Base-by-base conservation (phyloP, 2,329 filamentous ascomycete genomes). In the Fusarium sp. region DNA sequence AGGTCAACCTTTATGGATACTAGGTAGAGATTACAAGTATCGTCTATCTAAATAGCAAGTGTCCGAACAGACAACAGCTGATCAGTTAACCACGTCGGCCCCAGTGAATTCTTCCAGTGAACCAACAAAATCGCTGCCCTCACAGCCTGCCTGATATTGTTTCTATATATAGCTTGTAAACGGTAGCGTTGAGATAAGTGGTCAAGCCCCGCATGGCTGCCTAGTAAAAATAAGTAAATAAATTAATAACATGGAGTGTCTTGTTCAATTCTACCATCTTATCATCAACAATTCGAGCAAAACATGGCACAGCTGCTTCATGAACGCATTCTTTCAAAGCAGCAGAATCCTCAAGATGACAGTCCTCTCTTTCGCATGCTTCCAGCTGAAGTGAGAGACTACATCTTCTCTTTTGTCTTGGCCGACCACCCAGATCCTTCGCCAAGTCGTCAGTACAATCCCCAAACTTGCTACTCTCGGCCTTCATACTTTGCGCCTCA, bases 321-420 rank as follows among this genome's bases (percentile, higher is more conserved):
- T 7, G 49, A 57, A 10, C 25, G 11, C 1, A 38, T 59, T 0
- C 33, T 59, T 4, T 21, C 32, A 4, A 35, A 54, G 8, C 0
- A 11, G 0, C 27, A 21, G 2, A 2, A 25, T 3, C 29, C 61
- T 0, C 71, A 73, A n/a, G 6, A 15, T 2, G 9, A 50, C 1
- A 71, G 55, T 13, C 71, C 64, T 1, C 66, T 81, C 1, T 80
- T 79, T 60, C 36, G 50, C 2, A 14, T 57, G 2, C 65, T 85
- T 0, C 82, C 83, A 0, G 75, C 76, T 14, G 83, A 86, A 66
- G 63, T 85, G 13, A 79, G 83, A 50, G 73, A 75, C 56, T 65
- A 71, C 2, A 81, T 86, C 44, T 86, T 82, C 65, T 53, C 70
- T 9, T 72, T 70, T 39, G 75, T 71, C 1, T 67, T 82, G 4